These are phyloP conservation scores for Hericium alpestre DNA, from an alignment of 768 basidiomycete species.

Conservation along the genomic window DNA sequence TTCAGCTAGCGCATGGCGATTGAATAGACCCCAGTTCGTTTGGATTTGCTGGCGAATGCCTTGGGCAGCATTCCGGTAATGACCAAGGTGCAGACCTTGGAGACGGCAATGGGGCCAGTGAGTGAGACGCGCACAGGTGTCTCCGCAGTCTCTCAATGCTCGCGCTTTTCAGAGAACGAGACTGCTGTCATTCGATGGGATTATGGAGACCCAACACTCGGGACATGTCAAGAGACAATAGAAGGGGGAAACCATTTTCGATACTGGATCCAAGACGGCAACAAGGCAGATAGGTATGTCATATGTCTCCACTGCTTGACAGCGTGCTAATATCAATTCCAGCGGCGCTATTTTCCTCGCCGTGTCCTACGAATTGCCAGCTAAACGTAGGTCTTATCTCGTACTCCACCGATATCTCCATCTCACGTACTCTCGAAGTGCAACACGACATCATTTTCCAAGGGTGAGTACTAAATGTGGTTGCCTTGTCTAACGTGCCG, in stretches of 20 bases:
- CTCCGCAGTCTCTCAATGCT: not conserved
- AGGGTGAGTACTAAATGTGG: constrained; percentile 33
- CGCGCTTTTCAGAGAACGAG: constrained; percentile 50
- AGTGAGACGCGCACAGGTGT: constrained; percentile 17
- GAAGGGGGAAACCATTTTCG: constrained; percentile 82
- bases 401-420: not conserved
- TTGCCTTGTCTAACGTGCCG: not conserved
- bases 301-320: not conserved
- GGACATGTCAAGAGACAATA: constrained; percentile 78
- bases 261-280: constrained; percentile 78
- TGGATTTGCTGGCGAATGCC: constrained; percentile 65
- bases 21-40: constrained; percentile 39
- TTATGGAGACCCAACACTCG: constrained; percentile 71
- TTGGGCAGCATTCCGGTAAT: constrained; percentile 68
- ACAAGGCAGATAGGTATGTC: constrained; percentile 43
- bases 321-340: not conserved
- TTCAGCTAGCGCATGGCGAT: not conserved
- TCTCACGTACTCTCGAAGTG: constrained; percentile 21
- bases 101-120: constrained; percentile 67
- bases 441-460: constrained; percentile 64
- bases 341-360: constrained; percentile 73
- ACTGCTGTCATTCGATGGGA: constrained; percentile 78
- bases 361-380: constrained; percentile 60
- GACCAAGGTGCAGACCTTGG: constrained; percentile 71
- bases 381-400: constrained; percentile 34